These are phyloP conservation scores for Aspergillus eucalypticola DNA, from an alignment of 2,329 filamentous ascomycete genomes.

Conservation along the genomic window DNA sequence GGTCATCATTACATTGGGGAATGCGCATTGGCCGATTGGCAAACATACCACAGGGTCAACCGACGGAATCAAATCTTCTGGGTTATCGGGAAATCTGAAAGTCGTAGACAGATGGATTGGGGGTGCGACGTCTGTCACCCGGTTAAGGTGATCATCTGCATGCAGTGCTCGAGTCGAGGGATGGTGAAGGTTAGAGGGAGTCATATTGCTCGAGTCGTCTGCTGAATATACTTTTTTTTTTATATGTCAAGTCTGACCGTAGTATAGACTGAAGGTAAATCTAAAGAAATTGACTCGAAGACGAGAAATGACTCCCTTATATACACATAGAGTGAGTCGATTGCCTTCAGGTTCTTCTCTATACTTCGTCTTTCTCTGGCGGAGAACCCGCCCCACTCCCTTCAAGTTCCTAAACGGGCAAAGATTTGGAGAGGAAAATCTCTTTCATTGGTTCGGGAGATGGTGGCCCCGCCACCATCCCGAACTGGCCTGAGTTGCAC, in stretches of 20 bases:
- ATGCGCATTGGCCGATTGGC: background rate
- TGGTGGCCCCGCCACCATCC: background rate
- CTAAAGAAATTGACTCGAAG: background rate
- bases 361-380: background rate
- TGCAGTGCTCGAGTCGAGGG: conserved; percentile 67
- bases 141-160: conserved; percentile 74
- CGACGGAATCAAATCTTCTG: conserved; percentile 60
- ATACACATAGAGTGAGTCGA: background rate
- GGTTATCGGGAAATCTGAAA: conserved; percentile 75
- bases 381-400: conserved; percentile 24
- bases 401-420: conserved; percentile 28
- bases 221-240: background rate
- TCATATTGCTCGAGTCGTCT: conserved; percentile 17
- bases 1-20: background rate
- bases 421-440: background rate
- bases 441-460: background rate
- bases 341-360: background rate
- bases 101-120: conserved; percentile 89
- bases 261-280: background rate
- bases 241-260: background rate
- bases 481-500: too few species aligned
- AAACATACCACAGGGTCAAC: conserved; percentile 51
- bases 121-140: conserved; percentile 77
- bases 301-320: background rate
- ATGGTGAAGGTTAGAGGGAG: conserved; percentile 19